Evolutionary conservation across 805 yeast genomes (phyloP).

Genomic region (Candida dajiaensis): DNA sequence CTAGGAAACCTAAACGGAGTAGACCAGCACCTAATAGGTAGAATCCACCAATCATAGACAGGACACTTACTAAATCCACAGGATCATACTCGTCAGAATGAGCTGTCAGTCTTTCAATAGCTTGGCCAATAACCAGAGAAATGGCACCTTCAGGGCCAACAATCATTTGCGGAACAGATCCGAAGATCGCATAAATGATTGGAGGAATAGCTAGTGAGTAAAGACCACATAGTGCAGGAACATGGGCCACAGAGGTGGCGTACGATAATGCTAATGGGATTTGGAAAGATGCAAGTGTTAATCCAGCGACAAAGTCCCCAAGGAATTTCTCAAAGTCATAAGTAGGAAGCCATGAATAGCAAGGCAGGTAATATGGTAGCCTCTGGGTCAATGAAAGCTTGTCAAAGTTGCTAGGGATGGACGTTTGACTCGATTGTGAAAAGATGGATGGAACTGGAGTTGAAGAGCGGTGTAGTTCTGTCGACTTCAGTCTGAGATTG

Average conservation of each 20-base stretch:
- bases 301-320: slow-evolving; percentile 75
- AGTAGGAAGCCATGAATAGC: slow-evolving; percentile 57
- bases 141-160: slow-evolving; percentile 93
- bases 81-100: slow-evolving; percentile 38
- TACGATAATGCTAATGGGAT: slow-evolving; percentile 72
- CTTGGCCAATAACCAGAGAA: slow-evolving; percentile 76
- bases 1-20: slow-evolving; percentile 80
- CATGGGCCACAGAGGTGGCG: slow-evolving; percentile 78
- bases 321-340: slow-evolving; percentile 36
- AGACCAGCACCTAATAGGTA: slow-evolving; percentile 68
- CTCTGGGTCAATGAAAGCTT: slow-evolving; percentile 18
- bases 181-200: slow-evolving; percentile 66
- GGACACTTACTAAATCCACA: slow-evolving; percentile 55
- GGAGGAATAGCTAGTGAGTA: slow-evolving; percentile 76
- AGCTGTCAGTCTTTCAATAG: slow-evolving; percentile 50
- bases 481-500: slow-evolving; percentile 6
- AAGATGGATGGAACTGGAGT: slow-evolving; percentile 7
- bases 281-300: slow-evolving; percentile 85
- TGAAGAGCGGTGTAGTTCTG: neutral
- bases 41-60: slow-evolving; percentile 74
- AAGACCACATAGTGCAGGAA: slow-evolving; percentile 76
- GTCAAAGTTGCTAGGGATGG: slow-evolving; percentile 1
- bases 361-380: slow-evolving; percentile 62
- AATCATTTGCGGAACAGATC: slow-evolving; percentile 83
- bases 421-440: slow-evolving; percentile 7